Percentiles rank a stretch among this genome's conserved stretches.
Evolutionary conservation across 352 stramenopile genomes (phyloP).

Genomic region (Phytopythium delawarense): DNA sequence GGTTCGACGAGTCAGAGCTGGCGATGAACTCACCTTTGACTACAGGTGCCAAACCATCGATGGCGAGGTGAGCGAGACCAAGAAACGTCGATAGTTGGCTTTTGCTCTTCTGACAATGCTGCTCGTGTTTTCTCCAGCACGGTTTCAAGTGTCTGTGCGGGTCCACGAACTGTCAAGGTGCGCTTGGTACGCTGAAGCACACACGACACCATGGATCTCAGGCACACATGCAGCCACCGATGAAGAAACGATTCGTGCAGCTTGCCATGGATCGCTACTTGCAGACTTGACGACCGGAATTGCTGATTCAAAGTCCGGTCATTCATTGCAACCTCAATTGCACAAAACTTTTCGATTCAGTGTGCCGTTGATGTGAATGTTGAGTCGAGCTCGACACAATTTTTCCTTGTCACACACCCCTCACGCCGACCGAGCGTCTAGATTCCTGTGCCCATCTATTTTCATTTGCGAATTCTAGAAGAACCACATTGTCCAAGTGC

Average conservation of each 20-base stretch:
- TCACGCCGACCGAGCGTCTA: no score
- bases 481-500: no score
- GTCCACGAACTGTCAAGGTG: neutral
- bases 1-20: neutral
- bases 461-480: no score
- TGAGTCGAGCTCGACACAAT: no score
- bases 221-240: neutral
- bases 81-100: no score
- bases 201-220: neutral
- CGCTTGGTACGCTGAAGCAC: neutral
- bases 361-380: no score
- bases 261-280: conserved; percentile 1
- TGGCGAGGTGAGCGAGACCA: neutral
- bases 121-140: neutral
- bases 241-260: neutral
- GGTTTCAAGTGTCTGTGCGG: neutral
- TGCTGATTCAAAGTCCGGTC: no score
- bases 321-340: no score
- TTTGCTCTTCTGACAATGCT: neutral
- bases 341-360: no score
- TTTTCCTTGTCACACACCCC: no score
- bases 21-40: neutral
- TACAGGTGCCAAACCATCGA: neutral
- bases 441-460: no score
- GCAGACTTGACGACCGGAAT: no score